phyloP scores from a whole-genome alignment of 2,329 filamentous ascomycete species.

The Annulohypoxylon truncatum region DNA sequence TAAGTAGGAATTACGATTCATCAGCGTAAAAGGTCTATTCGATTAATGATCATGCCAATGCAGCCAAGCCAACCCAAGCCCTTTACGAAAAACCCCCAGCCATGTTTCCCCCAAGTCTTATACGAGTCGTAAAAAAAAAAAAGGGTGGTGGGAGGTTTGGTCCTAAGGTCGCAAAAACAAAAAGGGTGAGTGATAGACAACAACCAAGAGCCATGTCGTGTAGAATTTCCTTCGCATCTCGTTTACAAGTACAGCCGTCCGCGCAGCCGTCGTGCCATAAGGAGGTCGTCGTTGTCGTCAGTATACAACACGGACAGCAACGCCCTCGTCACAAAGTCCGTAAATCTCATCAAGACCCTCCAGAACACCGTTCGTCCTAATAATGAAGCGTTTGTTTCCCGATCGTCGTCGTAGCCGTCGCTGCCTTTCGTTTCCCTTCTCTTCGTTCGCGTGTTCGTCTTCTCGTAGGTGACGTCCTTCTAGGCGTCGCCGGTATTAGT shows the following conservation, averaged over 20 bases:
- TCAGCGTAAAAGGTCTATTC: slow-evolving; percentile 6
- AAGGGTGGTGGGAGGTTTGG: background rate
- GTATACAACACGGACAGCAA: slow-evolving; percentile 13
- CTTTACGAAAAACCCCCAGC: background rate
- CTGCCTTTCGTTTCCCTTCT: slow-evolving; percentile 22
- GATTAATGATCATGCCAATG: slow-evolving; percentile 13
- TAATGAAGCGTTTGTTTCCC: background rate
- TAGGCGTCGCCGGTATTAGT: slow-evolving; percentile 43
- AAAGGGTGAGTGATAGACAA: background rate
- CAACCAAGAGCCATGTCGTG: slow-evolving; percentile 4
- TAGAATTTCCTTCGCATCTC: background rate
- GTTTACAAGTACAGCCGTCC: slow-evolving; percentile 22
- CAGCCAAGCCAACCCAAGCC: slow-evolving; percentile 4
- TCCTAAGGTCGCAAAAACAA: too few relatives aligned
- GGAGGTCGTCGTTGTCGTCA: background rate
- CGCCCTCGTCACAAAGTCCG: slow-evolving; percentile 23
- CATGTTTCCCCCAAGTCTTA: slow-evolving; percentile 9
- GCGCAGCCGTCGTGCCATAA: slow-evolving; percentile 4
- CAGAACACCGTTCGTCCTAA: slow-evolving; percentile 28
- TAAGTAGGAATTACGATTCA: background rate
- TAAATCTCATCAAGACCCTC: slow-evolving; percentile 37
- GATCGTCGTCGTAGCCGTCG: slow-evolving; percentile 14
- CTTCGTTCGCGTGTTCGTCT: background rate
- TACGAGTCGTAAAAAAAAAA: slow-evolving; percentile 1
- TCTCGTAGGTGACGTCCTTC: slow-evolving; percentile 41